These are phyloP conservation scores for Cucurbitaria berberidis DNA, from an alignment of 2,329 filamentous ascomycete species.

Conservation along the genomic window DNA sequence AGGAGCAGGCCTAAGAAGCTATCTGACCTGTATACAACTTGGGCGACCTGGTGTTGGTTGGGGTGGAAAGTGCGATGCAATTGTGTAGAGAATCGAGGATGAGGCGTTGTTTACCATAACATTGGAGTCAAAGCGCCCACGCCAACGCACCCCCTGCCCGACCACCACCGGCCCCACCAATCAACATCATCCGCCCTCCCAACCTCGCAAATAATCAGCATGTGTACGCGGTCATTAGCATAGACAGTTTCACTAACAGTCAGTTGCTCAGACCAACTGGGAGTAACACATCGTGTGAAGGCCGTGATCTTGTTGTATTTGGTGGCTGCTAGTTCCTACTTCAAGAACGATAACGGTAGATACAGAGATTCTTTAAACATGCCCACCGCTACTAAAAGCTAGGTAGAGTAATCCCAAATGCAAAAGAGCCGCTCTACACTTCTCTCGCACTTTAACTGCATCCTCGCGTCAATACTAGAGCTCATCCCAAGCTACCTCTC, in stretches of 20 bases:
- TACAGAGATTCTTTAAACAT: too few species aligned
- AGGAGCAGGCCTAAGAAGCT: conserved; percentile 22
- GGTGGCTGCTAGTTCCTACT: too few species aligned
- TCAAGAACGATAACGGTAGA: too few species aligned
- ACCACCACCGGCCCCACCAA: conserved; percentile 11
- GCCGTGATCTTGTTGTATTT: too few species aligned
- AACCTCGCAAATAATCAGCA: too few species aligned
- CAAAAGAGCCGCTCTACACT: neutral
- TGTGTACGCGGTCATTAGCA: too few species aligned
- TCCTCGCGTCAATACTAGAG: conserved; percentile 6
- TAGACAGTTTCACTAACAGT: too few species aligned
- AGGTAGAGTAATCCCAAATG: conserved; percentile 13
- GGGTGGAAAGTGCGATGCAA: conserved; percentile 41
- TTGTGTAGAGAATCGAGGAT: conserved; percentile 17
- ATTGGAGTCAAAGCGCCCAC: conserved; percentile 20
- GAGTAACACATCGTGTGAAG: too few species aligned
- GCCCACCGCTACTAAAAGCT: neutral
- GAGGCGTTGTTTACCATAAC: conserved; percentile 31
- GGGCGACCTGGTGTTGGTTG: conserved; percentile 17
- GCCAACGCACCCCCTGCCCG: conserved; percentile 6
- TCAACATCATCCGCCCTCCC: conserved; percentile 11
- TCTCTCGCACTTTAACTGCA: neutral
- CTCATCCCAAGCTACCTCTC: conserved; percentile 25
- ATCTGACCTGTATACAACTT: conserved; percentile 26
- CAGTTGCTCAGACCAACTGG: too few species aligned